Conservation (phyloP, 2,329 filamentous ascomycete species). For the Aureobasidium sp. region DNA sequence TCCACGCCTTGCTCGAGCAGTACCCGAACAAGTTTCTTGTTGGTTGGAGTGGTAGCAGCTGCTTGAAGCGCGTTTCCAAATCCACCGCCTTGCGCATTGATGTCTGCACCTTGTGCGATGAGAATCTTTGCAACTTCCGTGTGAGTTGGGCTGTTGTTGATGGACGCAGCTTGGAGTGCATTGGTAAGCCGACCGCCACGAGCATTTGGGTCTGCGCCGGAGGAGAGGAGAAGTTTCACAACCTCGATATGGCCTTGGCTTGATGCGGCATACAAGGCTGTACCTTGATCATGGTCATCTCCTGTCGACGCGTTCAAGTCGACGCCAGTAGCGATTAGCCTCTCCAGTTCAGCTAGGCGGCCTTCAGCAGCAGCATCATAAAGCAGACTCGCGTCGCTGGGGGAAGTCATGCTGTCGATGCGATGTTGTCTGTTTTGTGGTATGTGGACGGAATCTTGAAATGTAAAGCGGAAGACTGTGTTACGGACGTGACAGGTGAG, state of each 20-base stretch:
- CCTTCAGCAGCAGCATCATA: not conserved
- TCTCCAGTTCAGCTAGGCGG: not conserved
- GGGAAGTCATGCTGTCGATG: not conserved
- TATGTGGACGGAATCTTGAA: not conserved
- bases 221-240: not conserved
- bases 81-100: not conserved
- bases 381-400: not conserved
- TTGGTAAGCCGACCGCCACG: not conserved
- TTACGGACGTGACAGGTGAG: too few species aligned
- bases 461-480: not conserved
- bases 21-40: slow-evolving; percentile 7
- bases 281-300: not conserved
- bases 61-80: not conserved
- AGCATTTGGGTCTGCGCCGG: not conserved
- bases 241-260: not conserved
- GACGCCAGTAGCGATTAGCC: not conserved
- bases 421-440: not conserved
- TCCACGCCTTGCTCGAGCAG: slow-evolving; percentile 17
- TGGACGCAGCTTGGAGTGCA: not conserved
- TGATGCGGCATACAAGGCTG: not conserved
- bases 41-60: not conserved
- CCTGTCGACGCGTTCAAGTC: not conserved
- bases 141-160: not conserved
- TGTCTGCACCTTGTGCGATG: not conserved
- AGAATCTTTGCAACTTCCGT: not conserved